Evolutionary conservation across 768 basidiomycete genomes (phyloP), one percentile per base, ranked within the genome.

Genomic region (Chiua virens): DNA sequence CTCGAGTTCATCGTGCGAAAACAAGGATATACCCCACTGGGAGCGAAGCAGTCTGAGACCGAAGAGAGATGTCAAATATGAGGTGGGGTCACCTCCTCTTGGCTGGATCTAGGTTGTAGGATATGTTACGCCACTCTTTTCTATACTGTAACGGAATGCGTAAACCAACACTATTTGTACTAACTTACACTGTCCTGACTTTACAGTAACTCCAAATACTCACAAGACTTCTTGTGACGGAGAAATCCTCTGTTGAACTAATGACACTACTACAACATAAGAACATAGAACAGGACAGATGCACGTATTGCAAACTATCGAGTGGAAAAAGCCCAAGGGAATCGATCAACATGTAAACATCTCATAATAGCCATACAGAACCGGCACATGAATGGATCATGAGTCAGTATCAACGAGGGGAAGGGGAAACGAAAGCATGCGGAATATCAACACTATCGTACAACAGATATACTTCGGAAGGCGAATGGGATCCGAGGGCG

Each of bases 71-170:
- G 15, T 42, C 18, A 50, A 37, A 36, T 39, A 45, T 21, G 57
- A 50, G 10, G 23, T 53, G 25, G 54, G 43, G 10, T 42, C 52
- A n/a, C 62, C 69, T 23, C 70, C 77, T 60, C 75, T 73, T 55
- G 78, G 78, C 61, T 80, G 79, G 79, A 78, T 80, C 52, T 79
- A 62, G 66, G 47, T 34, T 32, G 21, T 47, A 18, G 28, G 20
- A 27, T n/a, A 30, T 21, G 10, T 20, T 8, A 35, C 36, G 25
- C 3, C 23, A 43, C 4, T 4, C 38, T 23, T 42, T 39, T 47
- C 21, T 1, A 17, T 18, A 42, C 14, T 15, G 14, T 14, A 34
- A 15, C 10, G 4, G 17, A 30, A 8, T 35, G n/a, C 18, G 41
- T 43, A 45, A 14, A 21, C n/a, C n/a, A 27, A 23, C 15, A 21